Percentiles rank a stretch among this genome's conserved stretches.
These are phyloP conservation scores for Phytopythium aichiense DNA, from an alignment of 352 stramenopile genomes.

Conservation along the genomic window DNA sequence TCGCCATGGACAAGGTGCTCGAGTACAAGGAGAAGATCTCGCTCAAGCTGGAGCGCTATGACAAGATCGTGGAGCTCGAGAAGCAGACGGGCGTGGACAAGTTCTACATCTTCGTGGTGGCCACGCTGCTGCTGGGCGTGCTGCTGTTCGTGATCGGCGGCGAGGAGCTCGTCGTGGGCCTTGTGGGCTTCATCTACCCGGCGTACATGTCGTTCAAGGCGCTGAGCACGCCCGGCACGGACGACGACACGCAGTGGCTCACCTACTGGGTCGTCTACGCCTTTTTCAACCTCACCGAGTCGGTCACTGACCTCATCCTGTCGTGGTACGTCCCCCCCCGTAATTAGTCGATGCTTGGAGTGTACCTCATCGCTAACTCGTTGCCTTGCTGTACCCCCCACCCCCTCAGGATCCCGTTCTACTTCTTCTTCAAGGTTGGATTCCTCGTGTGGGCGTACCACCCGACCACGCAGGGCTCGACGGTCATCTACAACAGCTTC, in stretches of 20 bases:
- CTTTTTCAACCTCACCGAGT: slow-evolving; percentile 96
- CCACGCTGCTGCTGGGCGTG: slow-evolving; percentile 39
- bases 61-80: slow-evolving; percentile 81
- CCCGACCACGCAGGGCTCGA: slow-evolving; percentile 73
- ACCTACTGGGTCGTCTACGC: slow-evolving; percentile 95
- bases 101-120: slow-evolving; percentile 80
- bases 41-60: slow-evolving; percentile 74
- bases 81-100: slow-evolving; percentile 85
- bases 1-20: slow-evolving; percentile 70
- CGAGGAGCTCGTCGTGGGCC: slow-evolving; percentile 69
- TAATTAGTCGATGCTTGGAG: background rate
- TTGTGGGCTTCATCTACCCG: slow-evolving; percentile 87
- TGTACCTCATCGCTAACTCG: slow-evolving; percentile 3
- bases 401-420: slow-evolving; percentile 67
- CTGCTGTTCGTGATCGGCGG: slow-evolving; percentile 80
- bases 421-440: slow-evolving; percentile 84
- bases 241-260: slow-evolving; percentile 87
- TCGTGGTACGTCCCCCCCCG: slow-evolving; percentile 44
- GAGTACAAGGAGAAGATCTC: slow-evolving; percentile 86
- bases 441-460: slow-evolving; percentile 88
- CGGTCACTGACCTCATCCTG: slow-evolving; percentile 75
- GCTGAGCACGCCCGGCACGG: slow-evolving; percentile 61
- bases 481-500: slow-evolving; percentile 78
- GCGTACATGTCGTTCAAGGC: slow-evolving; percentile 89
- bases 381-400: background rate